phyloP scores from a whole-genome alignment of 2,329 filamentous ascomycete species.

The Penicillium digitatum region DNA sequence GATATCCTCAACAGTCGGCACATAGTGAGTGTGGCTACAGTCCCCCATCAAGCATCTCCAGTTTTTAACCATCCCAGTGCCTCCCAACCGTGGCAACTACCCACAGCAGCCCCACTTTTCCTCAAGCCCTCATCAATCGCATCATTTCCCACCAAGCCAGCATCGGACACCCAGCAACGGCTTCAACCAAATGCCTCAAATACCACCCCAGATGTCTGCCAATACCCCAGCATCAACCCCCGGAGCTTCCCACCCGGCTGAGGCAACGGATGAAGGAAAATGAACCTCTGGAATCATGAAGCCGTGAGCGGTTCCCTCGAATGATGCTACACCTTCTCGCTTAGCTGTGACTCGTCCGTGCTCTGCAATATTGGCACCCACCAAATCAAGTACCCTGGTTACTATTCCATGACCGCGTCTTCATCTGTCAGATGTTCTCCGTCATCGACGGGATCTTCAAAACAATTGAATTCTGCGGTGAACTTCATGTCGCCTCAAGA shows the following conservation, averaged over 20 bases:
- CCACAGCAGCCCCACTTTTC: conserved; percentile 61
- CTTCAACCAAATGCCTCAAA: conserved; percentile 48
- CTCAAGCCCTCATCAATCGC: conserved; percentile 61
- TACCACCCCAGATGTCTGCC: conserved; percentile 45
- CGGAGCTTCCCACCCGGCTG: conserved; percentile 40
- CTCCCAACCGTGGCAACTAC: conserved; percentile 57
- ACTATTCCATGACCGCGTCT: conserved; percentile 1
- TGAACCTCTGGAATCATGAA: conserved; percentile 29
- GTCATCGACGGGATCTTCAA: background rate
- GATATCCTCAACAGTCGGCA: conserved; percentile 67
- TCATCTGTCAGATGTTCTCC: conserved; percentile 5
- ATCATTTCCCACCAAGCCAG: conserved; percentile 58
- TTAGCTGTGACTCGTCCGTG: conserved; percentile 1
- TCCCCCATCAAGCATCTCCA: conserved; percentile 14
- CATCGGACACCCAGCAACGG: conserved; percentile 56
- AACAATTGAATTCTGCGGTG: conserved; percentile 5
- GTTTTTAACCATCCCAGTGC: conserved; percentile 52
- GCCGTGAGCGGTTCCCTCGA: background rate
- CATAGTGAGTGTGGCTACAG: conserved; percentile 61
- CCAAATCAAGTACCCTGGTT: conserved; percentile 3
- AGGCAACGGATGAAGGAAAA: conserved; percentile 48
- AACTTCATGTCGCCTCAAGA: conserved; percentile 7
- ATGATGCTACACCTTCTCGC: conserved; percentile 4
- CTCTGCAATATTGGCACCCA: conserved; percentile 4
- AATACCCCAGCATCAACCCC: conserved; percentile 27